phyloP scores from a whole-genome alignment of 345 rosid species.

The Laguncularia racemosa region DNA sequence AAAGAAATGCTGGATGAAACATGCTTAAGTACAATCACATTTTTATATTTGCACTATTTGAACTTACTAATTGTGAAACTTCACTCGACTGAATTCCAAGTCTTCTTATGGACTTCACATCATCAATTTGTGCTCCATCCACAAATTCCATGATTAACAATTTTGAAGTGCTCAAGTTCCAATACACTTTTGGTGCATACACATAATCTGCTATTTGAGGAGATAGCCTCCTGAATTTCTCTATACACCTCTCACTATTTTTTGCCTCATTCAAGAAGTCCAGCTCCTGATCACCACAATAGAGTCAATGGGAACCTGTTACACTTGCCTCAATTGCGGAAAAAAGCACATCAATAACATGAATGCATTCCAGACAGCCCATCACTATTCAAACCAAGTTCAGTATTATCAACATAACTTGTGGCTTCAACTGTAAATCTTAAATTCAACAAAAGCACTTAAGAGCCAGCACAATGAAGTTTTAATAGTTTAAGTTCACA shows the following conservation, averaged over 20 bases:
- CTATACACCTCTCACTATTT: slow-evolving; percentile 81
- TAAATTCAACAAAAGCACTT: no score
- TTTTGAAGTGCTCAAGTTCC: slow-evolving; percentile 86
- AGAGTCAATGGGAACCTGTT: neutral
- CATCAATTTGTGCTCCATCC: slow-evolving; percentile 83
- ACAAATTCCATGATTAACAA: slow-evolving; percentile 91
- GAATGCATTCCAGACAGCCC: neutral
- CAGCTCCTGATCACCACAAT: slow-evolving; percentile 53
- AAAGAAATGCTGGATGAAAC: no score
- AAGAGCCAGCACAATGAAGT: no score
- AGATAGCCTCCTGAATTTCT: slow-evolving; percentile 80
- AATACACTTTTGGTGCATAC: slow-evolving; percentile 71
- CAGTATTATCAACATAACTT: no score
- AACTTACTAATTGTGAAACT: slow-evolving; percentile 76
- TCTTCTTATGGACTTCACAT: slow-evolving; percentile 52
- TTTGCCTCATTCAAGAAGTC: slow-evolving; percentile 89
- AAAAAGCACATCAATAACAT: no score
- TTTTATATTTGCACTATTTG: neutral
- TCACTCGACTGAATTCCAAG: slow-evolving; percentile 77
- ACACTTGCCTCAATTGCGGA: no score
- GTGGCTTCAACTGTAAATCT: no score
- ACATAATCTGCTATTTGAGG: slow-evolving; percentile 78
- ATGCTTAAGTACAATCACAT: no score
- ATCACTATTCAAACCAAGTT: no score
- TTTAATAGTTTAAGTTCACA: no score